Evolutionary conservation across 202 grass and related monocot genomes (phyloP).

Genomic region (Digitaria exilis): DNA sequence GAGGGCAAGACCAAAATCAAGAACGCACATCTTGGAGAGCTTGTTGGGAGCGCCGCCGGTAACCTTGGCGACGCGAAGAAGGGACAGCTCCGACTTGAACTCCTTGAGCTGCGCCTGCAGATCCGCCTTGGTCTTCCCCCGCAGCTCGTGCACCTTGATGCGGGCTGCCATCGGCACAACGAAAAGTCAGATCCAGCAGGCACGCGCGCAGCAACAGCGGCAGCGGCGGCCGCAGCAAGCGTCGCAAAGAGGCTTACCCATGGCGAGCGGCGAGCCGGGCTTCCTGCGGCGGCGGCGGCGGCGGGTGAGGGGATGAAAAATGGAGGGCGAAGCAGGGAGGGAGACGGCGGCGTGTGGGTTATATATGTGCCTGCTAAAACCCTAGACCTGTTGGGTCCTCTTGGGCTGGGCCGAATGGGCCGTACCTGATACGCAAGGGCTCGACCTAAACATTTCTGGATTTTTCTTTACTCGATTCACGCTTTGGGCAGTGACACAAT

Average conservation of each 20-base stretch:
- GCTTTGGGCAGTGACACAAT: neutral
- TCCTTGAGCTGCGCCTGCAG: constrained; percentile 74
- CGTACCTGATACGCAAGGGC: neutral
- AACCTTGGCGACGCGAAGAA: constrained; percentile 85
- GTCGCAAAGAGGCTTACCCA: constrained; percentile 16
- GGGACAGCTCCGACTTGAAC: constrained; percentile 87
- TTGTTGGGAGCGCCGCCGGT: constrained; percentile 91
- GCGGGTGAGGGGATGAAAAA: neutral
- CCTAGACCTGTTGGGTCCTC: constrained; percentile 15
- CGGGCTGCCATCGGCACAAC: constrained; percentile 46
- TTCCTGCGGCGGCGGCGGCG: constrained; percentile 10
- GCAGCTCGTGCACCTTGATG: constrained; percentile 86
- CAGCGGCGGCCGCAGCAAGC: neutral
- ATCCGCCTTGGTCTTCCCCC: constrained; percentile 65
- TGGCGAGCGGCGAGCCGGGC: constrained; percentile 5
- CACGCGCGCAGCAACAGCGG: neutral
- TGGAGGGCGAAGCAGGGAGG: neutral
- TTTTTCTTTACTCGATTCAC: neutral
- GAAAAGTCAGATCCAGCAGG: neutral
- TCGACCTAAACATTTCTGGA: neutral
- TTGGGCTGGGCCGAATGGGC: neutral
- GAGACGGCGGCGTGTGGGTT: constrained; percentile 4
- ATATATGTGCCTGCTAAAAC: constrained; percentile 26
- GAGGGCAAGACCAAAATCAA: neutral
- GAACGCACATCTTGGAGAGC: constrained; percentile 78